Percentiles rank a stretch among this genome's conserved stretches.
These are phyloP conservation scores for Geotrichum histeridarum DNA, from an alignment of 1,139 yeast genomes.

Conservation along the genomic window DNA sequence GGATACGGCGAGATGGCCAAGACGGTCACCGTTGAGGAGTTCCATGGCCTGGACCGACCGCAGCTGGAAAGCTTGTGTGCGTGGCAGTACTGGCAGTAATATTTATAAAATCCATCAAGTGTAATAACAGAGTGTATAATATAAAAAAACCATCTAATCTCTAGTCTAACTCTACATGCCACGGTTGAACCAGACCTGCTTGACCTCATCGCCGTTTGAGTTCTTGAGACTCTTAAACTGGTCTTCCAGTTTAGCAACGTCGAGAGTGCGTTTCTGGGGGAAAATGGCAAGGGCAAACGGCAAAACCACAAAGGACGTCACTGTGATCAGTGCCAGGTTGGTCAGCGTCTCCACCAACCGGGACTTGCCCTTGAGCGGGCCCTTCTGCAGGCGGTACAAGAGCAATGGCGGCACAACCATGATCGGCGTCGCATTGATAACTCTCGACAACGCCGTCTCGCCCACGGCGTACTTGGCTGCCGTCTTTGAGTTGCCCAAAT, in stretches of 20 bases:
- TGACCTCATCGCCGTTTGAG: conserved; percentile 55
- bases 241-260: conserved; percentile 56
- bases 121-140: background rate
- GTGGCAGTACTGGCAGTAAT: conserved; percentile 55
- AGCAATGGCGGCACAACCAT: conserved; percentile 93
- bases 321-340: conserved; percentile 78
- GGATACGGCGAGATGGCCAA: conserved; percentile 44
- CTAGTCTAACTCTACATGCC: conserved; percentile 54
- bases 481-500: conserved; percentile 70
- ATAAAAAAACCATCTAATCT: background rate
- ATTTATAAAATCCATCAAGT: too few relatives aligned
- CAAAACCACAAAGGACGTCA: conserved; percentile 77
- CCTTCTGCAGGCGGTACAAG: conserved; percentile 68
- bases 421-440: conserved; percentile 91
- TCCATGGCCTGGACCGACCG: conserved; percentile 27
- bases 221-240: conserved; percentile 58
- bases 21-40: conserved; percentile 17
- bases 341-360: conserved; percentile 58
- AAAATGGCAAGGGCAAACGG: conserved; percentile 94
- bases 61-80: conserved; percentile 40
- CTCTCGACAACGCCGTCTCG: conserved; percentile 92
- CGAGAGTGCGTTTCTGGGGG: conserved; percentile 75
- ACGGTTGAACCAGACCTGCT: conserved; percentile 76
- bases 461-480: conserved; percentile 94
- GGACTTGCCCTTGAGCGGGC: conserved; percentile 50